Evolutionary conservation across 495 filamentous ascomycete species (phyloP), one percentile per base, ranked within the genome.

Genomic region (Bathelium albidoporum): DNA sequence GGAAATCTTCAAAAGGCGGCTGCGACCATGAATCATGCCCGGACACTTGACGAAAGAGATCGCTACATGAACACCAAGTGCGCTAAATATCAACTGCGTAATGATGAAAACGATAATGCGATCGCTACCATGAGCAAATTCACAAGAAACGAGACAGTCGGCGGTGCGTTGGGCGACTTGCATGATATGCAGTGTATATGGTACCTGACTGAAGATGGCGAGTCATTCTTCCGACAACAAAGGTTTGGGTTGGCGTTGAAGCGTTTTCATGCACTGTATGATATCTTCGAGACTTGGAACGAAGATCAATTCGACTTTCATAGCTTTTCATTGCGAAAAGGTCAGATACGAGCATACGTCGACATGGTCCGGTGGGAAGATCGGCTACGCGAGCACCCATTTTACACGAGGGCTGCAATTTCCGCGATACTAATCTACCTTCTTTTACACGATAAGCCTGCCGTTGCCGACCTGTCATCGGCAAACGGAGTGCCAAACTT

Each of bases 291-390:
- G 32, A 85, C 88, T 44, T 99, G 94, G 94, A 87, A 95, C 67
- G 94, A 99, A 68, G 94, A 99, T 68, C 94, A 99, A 69, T 97
- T 96, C 69, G 94, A 99, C 72, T 99, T 99, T 80, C 94, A 99
- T 77, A 89, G 85, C 74, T 99, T 97, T 77, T 97, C 92, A 9
- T 79, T 97, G 7, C 81, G 92, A 11, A 97, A 97, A 75, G 94
- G 95, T 5, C 93, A 95, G 80, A 89, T 97, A 64, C 79, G 94
- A 55, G 90, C 95, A 0, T 99, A 99, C 70, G 79, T 97, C 22
- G 91, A 96, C 65, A 96, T 97, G 90, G 79, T 97, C 28, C 85
- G 89, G 64, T 99, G 94, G 94, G 93, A 97, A 70, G 92, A 99
- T 68, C 81, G 82, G 61, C 75, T 97, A 36, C 84, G 92, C 28